Base-by-base conservation (phyloP, 305 asterid genomes). In the Petunia hybrid region DNA sequence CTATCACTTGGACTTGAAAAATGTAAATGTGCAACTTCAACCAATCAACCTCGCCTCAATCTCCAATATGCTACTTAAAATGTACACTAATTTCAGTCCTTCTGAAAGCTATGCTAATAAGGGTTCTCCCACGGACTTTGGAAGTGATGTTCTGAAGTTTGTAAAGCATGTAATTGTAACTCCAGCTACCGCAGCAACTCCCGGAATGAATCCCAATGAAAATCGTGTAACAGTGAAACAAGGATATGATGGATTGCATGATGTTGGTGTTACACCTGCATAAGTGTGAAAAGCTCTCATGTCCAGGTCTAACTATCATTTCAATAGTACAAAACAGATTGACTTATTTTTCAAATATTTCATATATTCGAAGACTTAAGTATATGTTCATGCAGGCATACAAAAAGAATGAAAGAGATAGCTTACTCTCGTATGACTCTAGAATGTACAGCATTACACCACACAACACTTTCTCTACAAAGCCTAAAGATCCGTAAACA, bases 121-220 rank as follows among this genome's bases (percentile, higher is more conserved):
- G 7, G 81, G 81, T 43, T 78, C 62, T 78, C 31, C 48, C 14
- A 78, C 31, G 43, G 60, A 74, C n/a, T 62, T 8, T 51, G 53
- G 12, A 43, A 43, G 81, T 36, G 81, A 62, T 40, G 81, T 62
- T 53, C 8, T 65, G 45, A 78, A 36, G 6, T 78, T 62, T 67
- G 59, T 78, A 16, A 39, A 61, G 14, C 56, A 78, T 31, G 81
- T 43, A 62, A 78, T 61, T 35, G 45, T 13, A 42, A 62, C 63
- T 4, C 81, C 81, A 43, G 13, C 16, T 43, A 78, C 40, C 3
- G 81, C 81, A 43, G 81, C 81, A 61, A 62, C 42, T 62, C 81
- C 81, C n/a, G 62, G 81, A 53, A 62, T 78, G 74, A 78, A 78
- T 16, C 74, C 81, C 48, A 78, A 62, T 8, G 81, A 78, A 78